Conservation (phyloP, 306 rosid genomes). For the Begonia loranthoides region DNA sequence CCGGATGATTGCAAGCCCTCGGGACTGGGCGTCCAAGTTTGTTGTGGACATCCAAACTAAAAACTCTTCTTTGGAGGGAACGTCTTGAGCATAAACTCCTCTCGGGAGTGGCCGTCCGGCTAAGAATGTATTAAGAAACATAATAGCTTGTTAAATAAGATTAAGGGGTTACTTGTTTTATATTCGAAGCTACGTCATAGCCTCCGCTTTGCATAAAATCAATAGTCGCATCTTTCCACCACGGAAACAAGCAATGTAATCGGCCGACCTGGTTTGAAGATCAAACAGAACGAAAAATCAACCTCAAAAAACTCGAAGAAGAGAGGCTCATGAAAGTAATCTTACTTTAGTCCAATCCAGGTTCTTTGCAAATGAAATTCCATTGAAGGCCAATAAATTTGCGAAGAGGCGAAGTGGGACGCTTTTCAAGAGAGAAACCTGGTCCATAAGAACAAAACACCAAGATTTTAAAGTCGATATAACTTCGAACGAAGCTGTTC, state of each 20-base stretch:
- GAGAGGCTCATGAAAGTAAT: background rate
- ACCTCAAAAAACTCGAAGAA: no score
- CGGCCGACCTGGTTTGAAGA: conserved; percentile 30
- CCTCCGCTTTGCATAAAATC: conserved; percentile 39
- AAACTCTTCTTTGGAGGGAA: no score
- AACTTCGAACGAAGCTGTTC: no score
- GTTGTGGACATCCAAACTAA: no score
- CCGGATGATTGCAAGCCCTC: no score
- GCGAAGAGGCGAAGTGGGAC: conserved; percentile 34
- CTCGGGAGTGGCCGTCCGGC: no score
- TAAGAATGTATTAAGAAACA: no score
- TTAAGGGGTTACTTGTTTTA: conserved; percentile 28
- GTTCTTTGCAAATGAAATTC: conserved; percentile 24
- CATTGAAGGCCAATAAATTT: conserved; percentile 27
- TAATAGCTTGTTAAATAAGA: background rate
- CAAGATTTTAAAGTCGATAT: no score
- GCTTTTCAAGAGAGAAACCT: conserved; percentile 40
- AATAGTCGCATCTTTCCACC: conserved; percentile 46
- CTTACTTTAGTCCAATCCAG: conserved; percentile 50
- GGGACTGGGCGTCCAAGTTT: no score
- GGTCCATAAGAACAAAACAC: conserved; percentile 1
- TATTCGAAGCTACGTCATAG: conserved; percentile 27
- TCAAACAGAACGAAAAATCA: background rate
- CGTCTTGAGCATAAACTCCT: no score
- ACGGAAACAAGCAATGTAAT: conserved; percentile 40